Evolutionary conservation across 306 rosid genomes (phyloP).

Genomic region (Macrotyloma uniflorum): DNA sequence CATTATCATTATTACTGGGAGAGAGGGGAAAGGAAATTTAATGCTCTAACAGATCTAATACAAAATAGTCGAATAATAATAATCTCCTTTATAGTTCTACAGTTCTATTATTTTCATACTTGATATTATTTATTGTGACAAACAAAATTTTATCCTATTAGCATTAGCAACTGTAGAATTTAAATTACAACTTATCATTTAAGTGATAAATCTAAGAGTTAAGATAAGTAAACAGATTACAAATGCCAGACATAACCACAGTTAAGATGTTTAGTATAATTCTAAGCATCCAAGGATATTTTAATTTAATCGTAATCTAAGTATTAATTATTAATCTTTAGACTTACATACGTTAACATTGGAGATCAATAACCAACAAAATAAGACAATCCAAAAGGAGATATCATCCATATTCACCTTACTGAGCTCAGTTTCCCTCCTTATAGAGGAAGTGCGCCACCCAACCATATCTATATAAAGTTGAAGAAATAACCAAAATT

Average conservation of each 20-base stretch:
- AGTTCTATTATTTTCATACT: not conserved
- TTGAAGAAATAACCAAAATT: conserved; percentile 47
- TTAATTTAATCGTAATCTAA: conserved; percentile 17
- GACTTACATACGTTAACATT: not conserved
- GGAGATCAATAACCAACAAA: conserved; percentile 20
- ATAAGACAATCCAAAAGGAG: conserved; percentile 29
- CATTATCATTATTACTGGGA: not conserved
- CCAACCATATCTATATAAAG: conserved; percentile 89
- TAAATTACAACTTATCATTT: conserved; percentile 12
- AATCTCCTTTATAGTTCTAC: not conserved
- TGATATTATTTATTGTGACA: not conserved
- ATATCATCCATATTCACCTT: conserved; percentile 63
- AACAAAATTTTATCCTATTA: not conserved
- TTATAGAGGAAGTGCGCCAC: conserved; percentile 98
- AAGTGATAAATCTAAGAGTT: conserved; percentile 1
- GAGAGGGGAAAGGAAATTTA: not conserved
- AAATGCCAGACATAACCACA: not conserved
- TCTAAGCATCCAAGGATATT: not conserved
- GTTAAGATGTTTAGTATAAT: conserved; percentile 4
- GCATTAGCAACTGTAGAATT: not conserved
- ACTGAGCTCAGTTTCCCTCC: conserved; percentile 80
- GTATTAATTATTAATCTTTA: conserved; percentile 1
- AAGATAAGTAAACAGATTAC: conserved; percentile 6
- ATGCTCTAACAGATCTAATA: not conserved
- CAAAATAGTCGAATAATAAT: not conserved